A percentile compares a stretch with the other conserved stretches of the same genome.
phyloP scores from a whole-genome alignment of 805 yeast species.

The Lipomyces yamanashiensis region DNA sequence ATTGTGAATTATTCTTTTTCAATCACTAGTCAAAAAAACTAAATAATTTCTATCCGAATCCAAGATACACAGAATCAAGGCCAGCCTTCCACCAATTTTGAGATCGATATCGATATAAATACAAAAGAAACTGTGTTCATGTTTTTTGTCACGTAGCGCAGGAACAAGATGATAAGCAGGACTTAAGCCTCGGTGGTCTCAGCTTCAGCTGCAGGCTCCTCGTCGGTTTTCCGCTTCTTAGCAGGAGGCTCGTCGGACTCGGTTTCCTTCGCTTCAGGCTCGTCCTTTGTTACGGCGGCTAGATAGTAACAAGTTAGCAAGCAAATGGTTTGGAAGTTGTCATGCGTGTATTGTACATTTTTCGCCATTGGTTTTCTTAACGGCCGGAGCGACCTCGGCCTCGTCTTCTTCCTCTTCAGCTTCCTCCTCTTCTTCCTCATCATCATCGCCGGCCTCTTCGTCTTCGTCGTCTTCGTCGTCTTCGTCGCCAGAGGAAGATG shows the following conservation, averaged over 20 bases:
- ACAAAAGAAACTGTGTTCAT: too few species aligned
- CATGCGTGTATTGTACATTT: neutral
- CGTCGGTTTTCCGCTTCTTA: conserved; percentile 34
- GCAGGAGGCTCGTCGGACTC: conserved; percentile 30
- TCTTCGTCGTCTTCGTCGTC: conserved; percentile 33
- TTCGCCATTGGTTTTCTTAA: neutral
- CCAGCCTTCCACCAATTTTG: too few species aligned
- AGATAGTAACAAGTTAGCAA: neutral
- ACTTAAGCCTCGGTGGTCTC: conserved; percentile 4
- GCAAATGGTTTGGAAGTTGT: neutral
- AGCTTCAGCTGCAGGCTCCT: conserved; percentile 9
- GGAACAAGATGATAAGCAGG: too few species aligned
- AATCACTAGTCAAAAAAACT: too few species aligned
- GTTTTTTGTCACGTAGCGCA: too few species aligned
- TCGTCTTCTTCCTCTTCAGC: conserved; percentile 18
- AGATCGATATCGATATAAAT: too few species aligned
- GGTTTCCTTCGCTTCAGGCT: neutral
- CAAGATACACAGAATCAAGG: too few species aligned
- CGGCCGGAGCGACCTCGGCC: conserved; percentile 9
- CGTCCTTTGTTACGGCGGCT: neutral
- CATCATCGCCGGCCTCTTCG: conserved; percentile 28
- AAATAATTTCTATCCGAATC: too few species aligned
- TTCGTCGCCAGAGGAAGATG: conserved; percentile 30
- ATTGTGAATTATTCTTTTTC: too few species aligned
- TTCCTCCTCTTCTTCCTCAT: conserved; percentile 33